A percentile compares a stretch with the other conserved stretches of the same genome.
Evolutionary conservation across 768 basidiomycete genomes (phyloP).

Genomic region (Lactifluus rugatus): DNA sequence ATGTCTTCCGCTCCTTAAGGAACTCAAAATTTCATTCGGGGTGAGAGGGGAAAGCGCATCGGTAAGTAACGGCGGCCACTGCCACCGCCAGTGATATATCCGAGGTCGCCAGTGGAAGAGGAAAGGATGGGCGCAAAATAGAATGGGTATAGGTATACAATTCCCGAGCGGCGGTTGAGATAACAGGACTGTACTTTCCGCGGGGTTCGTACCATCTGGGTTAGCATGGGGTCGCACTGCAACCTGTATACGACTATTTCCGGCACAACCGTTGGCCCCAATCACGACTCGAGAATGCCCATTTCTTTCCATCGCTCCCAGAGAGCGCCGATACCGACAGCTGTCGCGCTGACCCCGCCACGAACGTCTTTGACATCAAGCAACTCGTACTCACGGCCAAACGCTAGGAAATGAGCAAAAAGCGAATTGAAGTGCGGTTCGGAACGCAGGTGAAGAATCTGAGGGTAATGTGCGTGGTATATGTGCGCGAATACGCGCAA

Average conservation of each 20-base stretch:
- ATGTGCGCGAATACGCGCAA: slow-evolving; percentile 96
- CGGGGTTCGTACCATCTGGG: background rate
- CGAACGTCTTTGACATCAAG: slow-evolving; percentile 83
- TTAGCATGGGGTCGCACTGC: background rate
- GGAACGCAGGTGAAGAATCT: slow-evolving; percentile 84
- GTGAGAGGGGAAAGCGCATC: background rate
- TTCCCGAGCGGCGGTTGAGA: background rate
- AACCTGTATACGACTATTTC: background rate
- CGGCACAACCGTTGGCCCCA: background rate
- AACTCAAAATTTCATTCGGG: background rate
- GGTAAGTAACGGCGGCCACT: background rate
- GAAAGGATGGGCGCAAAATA: background rate
- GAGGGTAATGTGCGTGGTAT: slow-evolving; percentile 88
- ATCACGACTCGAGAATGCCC: slow-evolving; percentile 52
- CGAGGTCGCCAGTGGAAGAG: background rate
- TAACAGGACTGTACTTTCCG: background rate
- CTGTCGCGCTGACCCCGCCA: slow-evolving; percentile 44
- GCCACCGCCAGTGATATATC: too few relatives aligned
- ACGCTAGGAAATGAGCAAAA: slow-evolving; percentile 96
- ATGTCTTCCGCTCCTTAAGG: background rate
- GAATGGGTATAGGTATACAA: slow-evolving; percentile 1
- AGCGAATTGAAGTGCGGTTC: slow-evolving; percentile 96
- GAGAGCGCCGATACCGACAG: slow-evolving; percentile 64
- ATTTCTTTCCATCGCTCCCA: slow-evolving; percentile 89
- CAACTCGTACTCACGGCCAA: slow-evolving; percentile 88